Conservation (phyloP, 2,329 filamentous ascomycete genomes). For the Fusarium heterosporum region DNA sequence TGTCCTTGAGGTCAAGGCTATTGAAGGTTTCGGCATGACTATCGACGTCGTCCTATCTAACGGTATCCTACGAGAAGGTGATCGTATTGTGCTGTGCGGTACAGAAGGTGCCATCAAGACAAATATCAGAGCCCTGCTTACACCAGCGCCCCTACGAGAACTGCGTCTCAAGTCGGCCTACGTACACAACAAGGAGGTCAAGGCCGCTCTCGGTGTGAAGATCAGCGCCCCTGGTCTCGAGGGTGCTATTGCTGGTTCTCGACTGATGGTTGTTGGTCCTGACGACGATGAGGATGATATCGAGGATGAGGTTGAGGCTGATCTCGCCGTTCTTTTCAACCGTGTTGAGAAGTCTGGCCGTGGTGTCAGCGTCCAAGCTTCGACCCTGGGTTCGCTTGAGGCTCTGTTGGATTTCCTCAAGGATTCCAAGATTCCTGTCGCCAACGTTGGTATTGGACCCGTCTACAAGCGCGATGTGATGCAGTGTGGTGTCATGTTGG, state of each 20-base stretch:
- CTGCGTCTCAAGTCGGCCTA: constrained; percentile 95
- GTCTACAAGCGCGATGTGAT: constrained; percentile 99
- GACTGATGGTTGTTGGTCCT: constrained; percentile 91
- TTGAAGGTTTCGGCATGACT: constrained; percentile 98
- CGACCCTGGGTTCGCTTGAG: constrained; percentile 95
- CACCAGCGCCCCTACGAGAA: constrained; percentile 92
- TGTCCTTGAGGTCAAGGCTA: constrained; percentile 98
- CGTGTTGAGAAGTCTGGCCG: constrained; percentile 91
- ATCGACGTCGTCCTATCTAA: constrained; percentile 98
- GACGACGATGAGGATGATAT: constrained; percentile 98
- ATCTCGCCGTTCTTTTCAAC: constrained; percentile 90
- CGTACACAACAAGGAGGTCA: constrained; percentile 99
- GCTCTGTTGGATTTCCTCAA: constrained; percentile 96
- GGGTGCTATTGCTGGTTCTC: constrained; percentile 94
- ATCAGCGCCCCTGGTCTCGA: constrained; percentile 97
- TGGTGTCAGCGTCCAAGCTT: constrained; percentile 97
- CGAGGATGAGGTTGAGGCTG: constrained; percentile 94
- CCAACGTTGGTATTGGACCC: constrained; percentile 96
- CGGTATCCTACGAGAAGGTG: constrained; percentile 92
- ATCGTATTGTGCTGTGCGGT: constrained; percentile 94
- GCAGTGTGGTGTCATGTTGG: constrained; percentile 94
- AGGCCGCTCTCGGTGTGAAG: constrained; percentile 98
- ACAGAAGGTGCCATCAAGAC: constrained; percentile 96
- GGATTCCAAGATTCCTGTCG: constrained; percentile 95
- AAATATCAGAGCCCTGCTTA: constrained; percentile 93